Evolutionary conservation across 192 early-diverging fungal species (phyloP), one percentile per base, ranked within the genome.

Genomic region (Podila horticola): DNA sequence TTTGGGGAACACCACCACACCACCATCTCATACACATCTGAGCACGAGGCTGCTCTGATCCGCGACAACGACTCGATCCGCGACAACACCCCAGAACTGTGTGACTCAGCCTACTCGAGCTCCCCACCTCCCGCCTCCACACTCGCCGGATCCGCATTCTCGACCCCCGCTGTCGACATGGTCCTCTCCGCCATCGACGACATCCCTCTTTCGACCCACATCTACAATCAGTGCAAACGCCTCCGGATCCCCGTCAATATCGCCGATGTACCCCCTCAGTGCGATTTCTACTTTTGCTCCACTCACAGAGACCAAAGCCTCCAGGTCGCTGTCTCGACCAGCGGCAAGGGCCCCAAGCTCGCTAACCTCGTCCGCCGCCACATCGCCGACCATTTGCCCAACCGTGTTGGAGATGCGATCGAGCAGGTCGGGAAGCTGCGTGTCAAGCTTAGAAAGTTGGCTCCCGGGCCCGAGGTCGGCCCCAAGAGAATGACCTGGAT

Each of bases 211-310:
- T 92, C 91, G 8, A 74, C 86, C 10, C 82, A 90, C 20, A 95
- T 97, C 60, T 92, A 90, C 41, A 49, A 79, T 22, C 71, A 91
- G 17, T 93, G 92, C 76, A 83, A 88, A 45, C 58, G 66, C 48
- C 86, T 79, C 34, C 86, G 93, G n/a, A 95, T 96, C 33, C 96
- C 95, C 5, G 95, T 97, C 29, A 97, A 98, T 73, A 95, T 94
- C 24, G 96, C 97, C 0, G 97, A 97, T 72, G 93, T 97, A 33
- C 96, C 96, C 24, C 91, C 92, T 12, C 74, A 94, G 68, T 98
- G 96, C 75, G 95, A 96, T 70, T 98, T 98, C 84, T 97, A 93
- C 84, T 96, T 98, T 83, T 94, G 96, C 85, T 93, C 94, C 34
- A 92, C 92, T 28, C 90, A 94, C 74, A 83, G 94, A 24, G 93